phyloP scores from a whole-genome alignment of 2,329 filamentous ascomycete species.

The Fusarium armeniacum region DNA sequence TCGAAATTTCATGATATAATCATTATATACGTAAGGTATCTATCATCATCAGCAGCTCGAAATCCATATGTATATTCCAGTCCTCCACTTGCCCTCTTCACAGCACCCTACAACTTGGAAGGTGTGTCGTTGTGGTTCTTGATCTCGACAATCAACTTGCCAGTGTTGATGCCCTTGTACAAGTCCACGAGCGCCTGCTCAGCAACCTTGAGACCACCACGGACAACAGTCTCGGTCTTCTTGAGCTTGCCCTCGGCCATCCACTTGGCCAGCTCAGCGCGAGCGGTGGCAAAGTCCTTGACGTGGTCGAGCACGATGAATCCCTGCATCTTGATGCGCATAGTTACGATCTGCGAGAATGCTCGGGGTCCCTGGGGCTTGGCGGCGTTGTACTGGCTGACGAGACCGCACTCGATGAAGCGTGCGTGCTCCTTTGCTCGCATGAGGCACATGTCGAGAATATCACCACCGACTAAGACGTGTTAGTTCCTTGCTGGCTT shows the following conservation, averaged over 20 bases:
- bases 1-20: conserved; percentile 28
- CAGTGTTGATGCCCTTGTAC: conserved; percentile 79
- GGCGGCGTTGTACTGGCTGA: conserved; percentile 76
- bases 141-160: conserved; percentile 62
- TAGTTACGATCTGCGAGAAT: conserved; percentile 66
- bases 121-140: conserved; percentile 52
- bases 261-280: conserved; percentile 76
- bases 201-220: conserved; percentile 75
- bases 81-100: neutral
- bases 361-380: conserved; percentile 69
- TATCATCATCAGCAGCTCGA: conserved; percentile 21
- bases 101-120: conserved; percentile 48
- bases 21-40: conserved; percentile 38
- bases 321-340: conserved; percentile 74
- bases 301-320: conserved; percentile 81
- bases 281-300: conserved; percentile 70
- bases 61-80: conserved; percentile 9
- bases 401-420: conserved; percentile 79
- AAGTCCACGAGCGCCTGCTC: conserved; percentile 74
- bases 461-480: conserved; percentile 72
- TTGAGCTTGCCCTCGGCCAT: conserved; percentile 79
- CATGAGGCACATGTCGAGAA: conserved; percentile 75
- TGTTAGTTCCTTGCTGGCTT: conserved; percentile 9
- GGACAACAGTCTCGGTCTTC: conserved; percentile 78
- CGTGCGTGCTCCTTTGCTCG: conserved; percentile 74